These are phyloP conservation scores for Zygosaccharomyces pseudobailii DNA, from an alignment of 1,139 yeast species.

Conservation along the genomic window DNA sequence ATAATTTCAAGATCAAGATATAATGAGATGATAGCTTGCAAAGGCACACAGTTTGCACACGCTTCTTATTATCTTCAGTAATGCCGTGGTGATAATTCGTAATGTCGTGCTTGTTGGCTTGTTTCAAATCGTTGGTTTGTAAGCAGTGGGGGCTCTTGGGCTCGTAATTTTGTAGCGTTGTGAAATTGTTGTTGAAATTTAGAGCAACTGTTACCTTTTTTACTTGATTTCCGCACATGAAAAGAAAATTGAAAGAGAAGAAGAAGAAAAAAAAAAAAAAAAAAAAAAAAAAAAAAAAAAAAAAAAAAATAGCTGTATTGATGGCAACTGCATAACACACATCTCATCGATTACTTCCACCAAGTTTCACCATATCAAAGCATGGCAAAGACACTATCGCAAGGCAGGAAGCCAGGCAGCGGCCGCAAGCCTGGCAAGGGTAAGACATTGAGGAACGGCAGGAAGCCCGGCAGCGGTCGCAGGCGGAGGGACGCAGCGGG, in stretches of 20 bases:
- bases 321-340: neutral
- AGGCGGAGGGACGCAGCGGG: conserved; percentile 27
- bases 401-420: conserved; percentile 39
- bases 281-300: conserved; percentile 5
- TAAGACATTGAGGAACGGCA: conserved; percentile 38
- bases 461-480: conserved; percentile 40
- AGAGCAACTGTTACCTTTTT: neutral
- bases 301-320: neutral
- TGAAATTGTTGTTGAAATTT: neutral
- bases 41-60: no score
- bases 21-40: no score
- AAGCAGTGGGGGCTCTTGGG: neutral
- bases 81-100: no score
- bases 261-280: conserved; percentile 1
- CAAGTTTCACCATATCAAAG: neutral
- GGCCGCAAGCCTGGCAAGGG: conserved; percentile 40
- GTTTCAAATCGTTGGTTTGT: neutral
- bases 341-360: neutral
- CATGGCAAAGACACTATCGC: conserved; percentile 40
- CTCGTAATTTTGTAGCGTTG: neutral
- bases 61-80: no score
- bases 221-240: neutral
- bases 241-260: neutral
- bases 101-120: no score
- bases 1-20: no score